These are phyloP conservation scores for Trichoderma aggressivum DNA, from an alignment of 2,329 filamentous ascomycete species.

Conservation along the genomic window DNA sequence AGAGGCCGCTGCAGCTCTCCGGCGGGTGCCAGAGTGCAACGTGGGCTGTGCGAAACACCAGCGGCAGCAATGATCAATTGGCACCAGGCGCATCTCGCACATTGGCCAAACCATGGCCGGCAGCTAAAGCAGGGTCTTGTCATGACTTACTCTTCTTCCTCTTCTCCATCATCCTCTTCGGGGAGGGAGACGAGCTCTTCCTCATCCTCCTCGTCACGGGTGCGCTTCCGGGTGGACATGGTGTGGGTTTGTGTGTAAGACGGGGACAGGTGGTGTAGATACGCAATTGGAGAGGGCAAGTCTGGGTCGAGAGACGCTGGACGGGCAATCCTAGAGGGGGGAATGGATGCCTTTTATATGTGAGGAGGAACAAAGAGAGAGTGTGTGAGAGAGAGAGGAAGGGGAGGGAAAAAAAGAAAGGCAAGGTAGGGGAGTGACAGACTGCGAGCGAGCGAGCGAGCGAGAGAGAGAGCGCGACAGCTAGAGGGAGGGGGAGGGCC, in stretches of 20 bases:
- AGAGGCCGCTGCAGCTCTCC: neutral
- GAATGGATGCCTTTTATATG: slow-evolving; percentile 20
- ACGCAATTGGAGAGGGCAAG: slow-evolving; percentile 10
- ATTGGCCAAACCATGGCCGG: neutral
- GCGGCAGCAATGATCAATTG: neutral
- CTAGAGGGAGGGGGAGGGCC: slow-evolving; percentile 6
- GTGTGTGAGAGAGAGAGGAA: slow-evolving; percentile 18
- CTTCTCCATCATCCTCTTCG: slow-evolving; percentile 49
- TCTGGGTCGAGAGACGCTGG: slow-evolving; percentile 20
- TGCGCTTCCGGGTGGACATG: slow-evolving; percentile 46
- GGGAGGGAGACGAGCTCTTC: slow-evolving; percentile 55
- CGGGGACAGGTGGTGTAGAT: neutral
- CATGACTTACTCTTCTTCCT: slow-evolving; percentile 52
- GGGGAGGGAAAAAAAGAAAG: slow-evolving; percentile 18
- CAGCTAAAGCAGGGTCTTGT: neutral
- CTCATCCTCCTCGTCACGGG: slow-evolving; percentile 59
- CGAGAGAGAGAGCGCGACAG: slow-evolving; percentile 6
- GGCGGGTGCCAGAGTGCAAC: neutral
- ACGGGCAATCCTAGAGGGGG: slow-evolving; percentile 9
- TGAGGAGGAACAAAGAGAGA: slow-evolving; percentile 15
- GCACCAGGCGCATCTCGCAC: neutral
- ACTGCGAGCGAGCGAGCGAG: slow-evolving; percentile 1
- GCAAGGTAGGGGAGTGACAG: slow-evolving; percentile 9
- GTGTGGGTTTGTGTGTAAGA: slow-evolving; percentile 13
- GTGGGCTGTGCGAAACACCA: neutral